phyloP scores from a whole-genome alignment of 192 early-diverging fungal species.

The Backusella liffmaniae region DNA sequence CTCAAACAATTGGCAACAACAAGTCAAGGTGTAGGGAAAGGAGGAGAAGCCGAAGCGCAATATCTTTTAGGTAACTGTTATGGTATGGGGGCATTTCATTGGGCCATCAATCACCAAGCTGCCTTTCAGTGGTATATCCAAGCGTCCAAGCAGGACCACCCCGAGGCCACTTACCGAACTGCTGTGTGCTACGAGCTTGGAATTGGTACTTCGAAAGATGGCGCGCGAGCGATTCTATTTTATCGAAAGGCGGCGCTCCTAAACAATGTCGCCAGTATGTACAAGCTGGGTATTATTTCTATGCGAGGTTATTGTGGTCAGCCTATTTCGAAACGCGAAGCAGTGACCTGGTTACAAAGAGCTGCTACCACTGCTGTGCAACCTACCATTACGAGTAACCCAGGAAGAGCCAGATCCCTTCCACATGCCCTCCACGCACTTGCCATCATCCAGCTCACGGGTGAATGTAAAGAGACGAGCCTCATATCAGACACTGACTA shows the following conservation, averaged over 20 bases:
- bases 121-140: slow-evolving; percentile 90
- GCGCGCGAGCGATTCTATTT: slow-evolving; percentile 78
- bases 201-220: slow-evolving; percentile 83
- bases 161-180: slow-evolving; percentile 86
- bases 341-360: slow-evolving; percentile 90
- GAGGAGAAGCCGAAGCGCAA: slow-evolving; percentile 82
- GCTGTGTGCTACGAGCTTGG: slow-evolving; percentile 95
- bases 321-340: slow-evolving; percentile 77
- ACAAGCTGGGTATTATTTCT: slow-evolving; percentile 90
- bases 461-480: slow-evolving; percentile 16
- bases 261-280: slow-evolving; percentile 92
- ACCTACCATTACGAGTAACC: neutral
- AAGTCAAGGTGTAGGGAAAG: slow-evolving; percentile 58
- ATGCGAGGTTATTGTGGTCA: slow-evolving; percentile 81
- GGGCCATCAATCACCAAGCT: slow-evolving; percentile 76
- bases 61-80: slow-evolving; percentile 92
- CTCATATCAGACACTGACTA: slow-evolving; percentile 44
- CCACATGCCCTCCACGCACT: slow-evolving; percentile 17
- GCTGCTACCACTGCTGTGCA: slow-evolving; percentile 80
- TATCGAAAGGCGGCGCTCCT: slow-evolving; percentile 87
- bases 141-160: slow-evolving; percentile 87
- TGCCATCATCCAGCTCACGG: slow-evolving; percentile 15
- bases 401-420: neutral
- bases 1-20: slow-evolving; percentile 77
- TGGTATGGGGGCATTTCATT: slow-evolving; percentile 78